Percentiles rank a stretch among this genome's conserved stretches.
These are phyloP conservation scores for Endothia cerciana DNA, from an alignment of 2,329 filamentous ascomycete species.

Conservation along the genomic window DNA sequence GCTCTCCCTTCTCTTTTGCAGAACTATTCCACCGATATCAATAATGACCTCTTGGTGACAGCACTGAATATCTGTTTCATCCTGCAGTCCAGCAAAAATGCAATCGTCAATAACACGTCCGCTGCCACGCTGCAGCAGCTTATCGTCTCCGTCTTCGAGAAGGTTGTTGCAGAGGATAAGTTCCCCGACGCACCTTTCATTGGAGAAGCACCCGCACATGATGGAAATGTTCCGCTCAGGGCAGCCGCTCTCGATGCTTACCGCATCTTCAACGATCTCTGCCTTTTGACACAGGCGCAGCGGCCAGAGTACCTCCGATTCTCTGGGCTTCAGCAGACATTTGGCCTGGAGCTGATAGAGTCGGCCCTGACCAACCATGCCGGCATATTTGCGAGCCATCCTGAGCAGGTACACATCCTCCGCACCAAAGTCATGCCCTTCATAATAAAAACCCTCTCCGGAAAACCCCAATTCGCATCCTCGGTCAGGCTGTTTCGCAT, in stretches of 20 bases:
- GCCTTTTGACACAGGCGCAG: constrained; percentile 82
- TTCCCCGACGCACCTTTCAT: constrained; percentile 61
- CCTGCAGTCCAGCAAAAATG: constrained; percentile 88
- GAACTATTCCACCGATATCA: constrained; percentile 83
- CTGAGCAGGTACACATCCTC: constrained; percentile 80
- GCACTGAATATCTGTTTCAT: constrained; percentile 90
- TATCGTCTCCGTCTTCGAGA: constrained; percentile 90
- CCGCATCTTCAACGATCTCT: constrained; percentile 86
- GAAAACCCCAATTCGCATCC: constrained; percentile 77
- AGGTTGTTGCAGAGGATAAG: constrained; percentile 80
- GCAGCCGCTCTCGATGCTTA: constrained; percentile 85
- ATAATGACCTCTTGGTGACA: constrained; percentile 78
- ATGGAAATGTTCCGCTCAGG: constrained; percentile 68
- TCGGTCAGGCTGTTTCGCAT: constrained; percentile 84
- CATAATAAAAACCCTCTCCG: constrained; percentile 76
- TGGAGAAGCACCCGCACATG: constrained; percentile 69
- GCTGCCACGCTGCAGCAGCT: constrained; percentile 96
- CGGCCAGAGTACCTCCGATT: constrained; percentile 82
- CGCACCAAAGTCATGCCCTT: constrained; percentile 81
- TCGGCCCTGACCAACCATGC: constrained; percentile 86
- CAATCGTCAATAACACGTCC: constrained; percentile 92
- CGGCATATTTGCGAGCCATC: constrained; percentile 75
- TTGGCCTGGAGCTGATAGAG: constrained; percentile 90
- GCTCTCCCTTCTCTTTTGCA: constrained; percentile 87
- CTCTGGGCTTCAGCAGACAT: constrained; percentile 76